Evolutionary conservation across 371 early-diverging fungal genomes (phyloP).

Genomic region (Lichtheimia hyalospora): DNA sequence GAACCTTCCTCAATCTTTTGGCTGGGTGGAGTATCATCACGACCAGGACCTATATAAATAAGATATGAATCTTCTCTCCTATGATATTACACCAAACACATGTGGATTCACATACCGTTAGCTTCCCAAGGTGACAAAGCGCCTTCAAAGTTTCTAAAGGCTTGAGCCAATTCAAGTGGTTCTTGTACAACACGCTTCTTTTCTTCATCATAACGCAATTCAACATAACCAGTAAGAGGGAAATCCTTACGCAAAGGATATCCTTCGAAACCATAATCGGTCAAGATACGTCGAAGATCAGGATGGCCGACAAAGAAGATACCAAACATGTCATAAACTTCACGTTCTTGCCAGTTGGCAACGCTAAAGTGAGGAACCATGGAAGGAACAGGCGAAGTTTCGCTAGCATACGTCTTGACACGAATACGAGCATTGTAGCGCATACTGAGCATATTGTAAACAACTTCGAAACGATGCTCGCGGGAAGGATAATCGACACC

Average conservation of each 20-base stretch:
- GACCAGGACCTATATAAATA: background rate
- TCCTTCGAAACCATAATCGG: slow-evolving; percentile 98
- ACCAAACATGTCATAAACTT: slow-evolving; percentile 98
- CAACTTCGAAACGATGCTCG: slow-evolving; percentile 93
- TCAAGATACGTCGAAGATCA: slow-evolving; percentile 95
- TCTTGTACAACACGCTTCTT: slow-evolving; percentile 96
- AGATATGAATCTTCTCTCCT: no score
- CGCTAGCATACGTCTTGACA: slow-evolving; percentile 95
- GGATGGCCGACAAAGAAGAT: slow-evolving; percentile 95
- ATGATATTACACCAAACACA: no score
- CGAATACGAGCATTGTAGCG: slow-evolving; percentile 93
- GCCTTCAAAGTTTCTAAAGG: slow-evolving; percentile 91
- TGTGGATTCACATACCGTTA: slow-evolving; percentile 45
- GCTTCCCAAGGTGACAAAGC: slow-evolving; percentile 90
- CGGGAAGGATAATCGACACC: slow-evolving; percentile 93
- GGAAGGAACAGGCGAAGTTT: slow-evolving; percentile 90
- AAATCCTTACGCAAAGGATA: slow-evolving; percentile 98
- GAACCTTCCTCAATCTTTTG: background rate
- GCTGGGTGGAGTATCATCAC: background rate
- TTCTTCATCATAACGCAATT: slow-evolving; percentile 95
- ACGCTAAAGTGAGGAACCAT: slow-evolving; percentile 71
- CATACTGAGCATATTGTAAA: slow-evolving; percentile 90
- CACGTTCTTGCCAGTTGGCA: slow-evolving; percentile 98
- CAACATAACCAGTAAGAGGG: slow-evolving; percentile 95
- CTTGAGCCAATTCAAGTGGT: slow-evolving; percentile 94